Conservation (phyloP, 495 filamentous ascomycete genomes). For the Neurospora sp. region DNA sequence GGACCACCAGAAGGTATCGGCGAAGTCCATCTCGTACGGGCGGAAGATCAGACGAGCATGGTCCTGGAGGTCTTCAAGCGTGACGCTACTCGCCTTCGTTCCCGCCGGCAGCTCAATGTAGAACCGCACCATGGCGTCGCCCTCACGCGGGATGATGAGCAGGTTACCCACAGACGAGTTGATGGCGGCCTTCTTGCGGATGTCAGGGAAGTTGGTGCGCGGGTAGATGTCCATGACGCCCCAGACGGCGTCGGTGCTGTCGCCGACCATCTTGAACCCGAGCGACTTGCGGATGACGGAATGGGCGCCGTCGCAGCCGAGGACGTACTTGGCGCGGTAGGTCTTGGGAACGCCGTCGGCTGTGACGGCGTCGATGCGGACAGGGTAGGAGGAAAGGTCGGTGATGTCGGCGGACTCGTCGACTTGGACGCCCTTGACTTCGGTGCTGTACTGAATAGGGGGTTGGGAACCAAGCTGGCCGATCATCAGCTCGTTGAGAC, state of each 20-base stretch:
- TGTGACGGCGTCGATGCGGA: conserved; percentile 41
- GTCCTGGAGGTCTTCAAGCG: conserved; percentile 47
- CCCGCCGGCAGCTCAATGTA: conserved; percentile 47
- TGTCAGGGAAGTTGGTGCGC: conserved; percentile 65
- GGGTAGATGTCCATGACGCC: conserved; percentile 79
- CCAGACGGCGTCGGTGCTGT: conserved; percentile 55
- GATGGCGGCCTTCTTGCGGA: conserved; percentile 49
- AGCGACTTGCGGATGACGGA: conserved; percentile 56
- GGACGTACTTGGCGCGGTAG: conserved; percentile 56
- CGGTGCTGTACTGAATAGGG: conserved; percentile 51
- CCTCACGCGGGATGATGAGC: conserved; percentile 59
- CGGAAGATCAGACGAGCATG: conserved; percentile 48
- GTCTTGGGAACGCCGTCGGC: conserved; percentile 39
- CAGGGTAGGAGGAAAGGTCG: conserved; percentile 39
- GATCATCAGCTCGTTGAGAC: conserved; percentile 55
- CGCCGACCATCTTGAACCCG: conserved; percentile 62
- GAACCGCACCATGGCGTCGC: conserved; percentile 47
- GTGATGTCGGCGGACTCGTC: conserved; percentile 26
- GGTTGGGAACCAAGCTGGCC: conserved; percentile 30
- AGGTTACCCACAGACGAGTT: conserved; percentile 45
- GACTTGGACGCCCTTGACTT: conserved; percentile 45
- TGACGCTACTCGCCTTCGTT: conserved; percentile 28
- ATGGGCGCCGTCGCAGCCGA: conserved; percentile 74
- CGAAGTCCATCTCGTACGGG: conserved; percentile 36
- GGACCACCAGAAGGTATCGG: conserved; percentile 49